These are phyloP conservation scores for Scheffersomyces illinoinensis DNA, from an alignment of 1,139 yeast genomes.

Conservation along the genomic window DNA sequence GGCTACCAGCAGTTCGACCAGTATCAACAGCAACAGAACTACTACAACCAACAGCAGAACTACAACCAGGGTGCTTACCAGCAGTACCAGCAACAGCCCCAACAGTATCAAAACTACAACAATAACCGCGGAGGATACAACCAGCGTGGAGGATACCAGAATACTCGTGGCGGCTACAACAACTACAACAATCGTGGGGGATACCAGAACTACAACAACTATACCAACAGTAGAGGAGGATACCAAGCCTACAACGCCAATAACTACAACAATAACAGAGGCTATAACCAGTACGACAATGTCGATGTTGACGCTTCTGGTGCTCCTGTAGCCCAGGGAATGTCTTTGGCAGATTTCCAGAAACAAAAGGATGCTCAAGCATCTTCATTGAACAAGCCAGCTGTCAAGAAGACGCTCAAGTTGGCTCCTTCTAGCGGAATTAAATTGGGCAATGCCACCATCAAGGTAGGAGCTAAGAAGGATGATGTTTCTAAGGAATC, in stretches of 20 bases:
- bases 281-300: conserved; percentile 14
- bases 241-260: conserved; percentile 28
- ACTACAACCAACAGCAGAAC: conserved; percentile 12
- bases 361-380: conserved; percentile 56
- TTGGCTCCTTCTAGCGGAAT: conserved; percentile 66
- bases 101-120: conserved; percentile 13
- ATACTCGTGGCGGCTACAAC: conserved; percentile 25
- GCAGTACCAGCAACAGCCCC: conserved; percentile 21
- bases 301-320: conserved; percentile 20
- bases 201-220: conserved; percentile 23
- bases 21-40: conserved; percentile 23
- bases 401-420: conserved; percentile 53
- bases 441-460: conserved; percentile 63
- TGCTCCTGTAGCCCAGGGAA: conserved; percentile 47
- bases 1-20: conserved; percentile 26
- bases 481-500: conserved; percentile 19
- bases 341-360: conserved; percentile 87
- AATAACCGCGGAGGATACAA: conserved; percentile 15
- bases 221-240: conserved; percentile 24
- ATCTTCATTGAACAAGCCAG: conserved; percentile 50
- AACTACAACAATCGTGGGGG: conserved; percentile 15
- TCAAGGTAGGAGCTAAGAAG: conserved; percentile 28
- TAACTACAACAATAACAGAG: conserved; percentile 21
- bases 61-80: conserved; percentile 8
- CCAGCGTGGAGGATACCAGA: conserved; percentile 16